A percentile compares a stretch with the other conserved stretches of the same genome.
phyloP scores from a whole-genome alignment of 148 eudicot genomes.

The Amaranthus cruentus region DNA sequence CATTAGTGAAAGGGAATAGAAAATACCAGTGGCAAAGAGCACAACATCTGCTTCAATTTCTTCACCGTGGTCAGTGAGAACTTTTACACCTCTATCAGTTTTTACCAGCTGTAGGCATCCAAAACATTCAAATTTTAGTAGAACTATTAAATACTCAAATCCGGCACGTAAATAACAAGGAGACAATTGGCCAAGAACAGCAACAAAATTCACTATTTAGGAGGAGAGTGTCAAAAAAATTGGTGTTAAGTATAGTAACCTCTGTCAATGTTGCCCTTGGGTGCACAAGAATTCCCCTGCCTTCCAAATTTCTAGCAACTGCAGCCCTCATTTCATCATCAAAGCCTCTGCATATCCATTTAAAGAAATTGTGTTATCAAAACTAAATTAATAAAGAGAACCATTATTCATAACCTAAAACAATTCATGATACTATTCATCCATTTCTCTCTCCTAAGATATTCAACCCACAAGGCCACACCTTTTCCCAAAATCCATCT shows the following conservation, averaged over 20 bases:
- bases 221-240: neutral
- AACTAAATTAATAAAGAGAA: too few species aligned
- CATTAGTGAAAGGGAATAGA: neutral
- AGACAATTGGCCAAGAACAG: neutral
- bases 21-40: conserved; percentile 91
- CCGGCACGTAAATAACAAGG: neutral
- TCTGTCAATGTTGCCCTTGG: conserved; percentile 66
- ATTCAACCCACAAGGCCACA: too few species aligned
- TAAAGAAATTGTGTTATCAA: neutral
- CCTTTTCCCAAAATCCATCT: too few species aligned
- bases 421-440: too few species aligned
- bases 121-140: neutral
- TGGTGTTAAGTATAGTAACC: conserved; percentile 37
- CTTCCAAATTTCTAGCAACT: conserved; percentile 90
- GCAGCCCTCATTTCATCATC: conserved; percentile 98
- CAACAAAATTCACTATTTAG: neutral
- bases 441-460: too few species aligned
- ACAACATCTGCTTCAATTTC: conserved; percentile 87
- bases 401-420: too few species aligned
- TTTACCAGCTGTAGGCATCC: conserved; percentile 51
- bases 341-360: conserved; percentile 63
- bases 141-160: neutral
- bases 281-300: conserved; percentile 81
- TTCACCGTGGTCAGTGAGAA: conserved; percentile 82
- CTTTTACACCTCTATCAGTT: conserved; percentile 77